Percentiles rank a stretch among this genome's conserved stretches.
phyloP scores from a whole-genome alignment of 495 filamentous ascomycete species.

The Pseudoneurospora amorphoporcata region DNA sequence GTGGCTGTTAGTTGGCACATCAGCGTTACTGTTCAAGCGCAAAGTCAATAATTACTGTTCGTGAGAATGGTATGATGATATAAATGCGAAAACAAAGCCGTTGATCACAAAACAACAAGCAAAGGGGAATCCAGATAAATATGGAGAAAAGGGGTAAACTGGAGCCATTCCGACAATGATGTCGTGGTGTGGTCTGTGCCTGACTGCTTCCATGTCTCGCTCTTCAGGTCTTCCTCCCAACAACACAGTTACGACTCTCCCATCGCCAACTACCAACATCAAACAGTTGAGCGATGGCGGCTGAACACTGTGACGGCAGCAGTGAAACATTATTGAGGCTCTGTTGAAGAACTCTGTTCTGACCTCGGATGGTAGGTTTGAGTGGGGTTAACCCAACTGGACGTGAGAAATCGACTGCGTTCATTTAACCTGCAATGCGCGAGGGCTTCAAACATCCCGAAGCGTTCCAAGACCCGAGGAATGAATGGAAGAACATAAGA shows the following conservation, averaged over 20 bases:
- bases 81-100: neutral
- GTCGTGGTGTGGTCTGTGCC: neutral
- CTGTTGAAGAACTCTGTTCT: neutral
- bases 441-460: neutral
- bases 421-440: neutral
- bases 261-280: neutral
- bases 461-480: too few relatives aligned
- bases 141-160: neutral
- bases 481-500: neutral
- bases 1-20: neutral
- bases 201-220: neutral
- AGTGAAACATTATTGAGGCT: neutral
- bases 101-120: too few relatives aligned
- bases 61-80: neutral
- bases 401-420: neutral
- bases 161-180: neutral
- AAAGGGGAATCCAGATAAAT: neutral
- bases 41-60: neutral
- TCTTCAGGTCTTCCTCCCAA: neutral
- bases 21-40: neutral
- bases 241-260: neutral
- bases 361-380: neutral
- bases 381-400: neutral
- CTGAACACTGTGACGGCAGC: neutral
- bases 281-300: neutral